phyloP scores from a whole-genome alignment of 176 grass and related monocot genomes.

The Rhynchospora breviuscula region DNA sequence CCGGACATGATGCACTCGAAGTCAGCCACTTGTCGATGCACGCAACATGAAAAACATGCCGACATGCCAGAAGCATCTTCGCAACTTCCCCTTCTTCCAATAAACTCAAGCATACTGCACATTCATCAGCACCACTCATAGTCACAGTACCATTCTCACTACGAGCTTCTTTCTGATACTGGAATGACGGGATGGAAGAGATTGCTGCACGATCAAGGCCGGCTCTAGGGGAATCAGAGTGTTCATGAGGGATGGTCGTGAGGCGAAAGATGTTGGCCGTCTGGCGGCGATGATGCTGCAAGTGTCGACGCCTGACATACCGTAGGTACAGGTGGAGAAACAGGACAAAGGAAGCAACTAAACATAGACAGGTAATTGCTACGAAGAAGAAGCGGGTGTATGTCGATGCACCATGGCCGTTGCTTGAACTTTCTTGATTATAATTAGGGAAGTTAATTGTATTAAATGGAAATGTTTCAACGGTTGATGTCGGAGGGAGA shows the following conservation, averaged over 20 bases:
- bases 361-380: slow-evolving; percentile 6
- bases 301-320: not conserved
- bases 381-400: slow-evolving; percentile 14
- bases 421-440: not conserved
- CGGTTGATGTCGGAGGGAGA: not conserved
- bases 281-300: not conserved
- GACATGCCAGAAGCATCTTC: slow-evolving; percentile 6
- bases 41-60: slow-evolving; percentile 23
- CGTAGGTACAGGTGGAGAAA: slow-evolving; percentile 30
- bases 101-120: slow-evolving; percentile 24
- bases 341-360: slow-evolving; percentile 16
- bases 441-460: too few relatives aligned
- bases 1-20: slow-evolving; percentile 20
- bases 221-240: not conserved
- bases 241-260: not conserved
- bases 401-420: not conserved
- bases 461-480: not conserved
- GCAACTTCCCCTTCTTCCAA: slow-evolving; percentile 29
- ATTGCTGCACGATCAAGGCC: slow-evolving; percentile 12
- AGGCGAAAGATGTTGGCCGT: not conserved
- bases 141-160: not conserved
- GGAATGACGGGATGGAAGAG: slow-evolving; percentile 12
- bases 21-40: slow-evolving; percentile 26
- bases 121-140: not conserved
- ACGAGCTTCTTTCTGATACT: not conserved